These are phyloP conservation scores for Coemansia sp. DNA, from an alignment of 192 early-diverging fungal species.

Conservation along the genomic window DNA sequence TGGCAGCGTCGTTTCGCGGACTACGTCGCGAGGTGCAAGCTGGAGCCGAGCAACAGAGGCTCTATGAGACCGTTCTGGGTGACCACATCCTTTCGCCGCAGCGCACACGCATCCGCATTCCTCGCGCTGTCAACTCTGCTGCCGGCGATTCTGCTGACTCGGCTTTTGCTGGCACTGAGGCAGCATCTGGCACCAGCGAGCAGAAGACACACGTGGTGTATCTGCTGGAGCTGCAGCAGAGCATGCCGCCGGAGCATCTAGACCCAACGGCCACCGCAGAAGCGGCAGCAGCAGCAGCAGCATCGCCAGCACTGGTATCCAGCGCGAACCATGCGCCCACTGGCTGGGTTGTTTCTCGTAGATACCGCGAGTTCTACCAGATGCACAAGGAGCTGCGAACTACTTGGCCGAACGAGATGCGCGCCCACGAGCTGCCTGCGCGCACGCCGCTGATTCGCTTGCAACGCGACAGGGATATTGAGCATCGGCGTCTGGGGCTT, in stretches of 20 bases:
- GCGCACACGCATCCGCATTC: constrained; percentile 48
- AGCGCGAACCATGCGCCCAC: constrained; percentile 15
- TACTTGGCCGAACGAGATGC: constrained; percentile 58
- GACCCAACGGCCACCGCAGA: constrained; percentile 16
- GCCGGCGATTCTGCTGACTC: background rate
- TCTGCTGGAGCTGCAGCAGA: constrained; percentile 71
- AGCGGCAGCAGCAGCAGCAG: too few relatives aligned
- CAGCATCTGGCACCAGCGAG: background rate
- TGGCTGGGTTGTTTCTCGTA: constrained; percentile 74
- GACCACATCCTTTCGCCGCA: constrained; percentile 64
- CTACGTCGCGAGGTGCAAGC: constrained; percentile 61
- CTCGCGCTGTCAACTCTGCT: constrained; percentile 20
- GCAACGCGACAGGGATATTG: constrained; percentile 64
- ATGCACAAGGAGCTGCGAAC: constrained; percentile 72
- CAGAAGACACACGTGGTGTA: constrained; percentile 29
- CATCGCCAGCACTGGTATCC: too few relatives aligned
- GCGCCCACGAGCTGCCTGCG: constrained; percentile 68
- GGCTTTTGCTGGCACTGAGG: background rate
- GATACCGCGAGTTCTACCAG: constrained; percentile 84
- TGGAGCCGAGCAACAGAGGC: constrained; percentile 62
- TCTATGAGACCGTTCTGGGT: constrained; percentile 59
- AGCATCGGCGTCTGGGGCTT: constrained; percentile 64
- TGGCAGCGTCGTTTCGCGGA: constrained; percentile 60
- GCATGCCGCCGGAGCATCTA: constrained; percentile 18
- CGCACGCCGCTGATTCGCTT: constrained; percentile 72